A percentile compares a stretch with the other conserved stretches of the same genome.
Evolutionary conservation across 1,284 basidiomycete species (phyloP).

Genomic region (Cryptococcus neoformans): DNA sequence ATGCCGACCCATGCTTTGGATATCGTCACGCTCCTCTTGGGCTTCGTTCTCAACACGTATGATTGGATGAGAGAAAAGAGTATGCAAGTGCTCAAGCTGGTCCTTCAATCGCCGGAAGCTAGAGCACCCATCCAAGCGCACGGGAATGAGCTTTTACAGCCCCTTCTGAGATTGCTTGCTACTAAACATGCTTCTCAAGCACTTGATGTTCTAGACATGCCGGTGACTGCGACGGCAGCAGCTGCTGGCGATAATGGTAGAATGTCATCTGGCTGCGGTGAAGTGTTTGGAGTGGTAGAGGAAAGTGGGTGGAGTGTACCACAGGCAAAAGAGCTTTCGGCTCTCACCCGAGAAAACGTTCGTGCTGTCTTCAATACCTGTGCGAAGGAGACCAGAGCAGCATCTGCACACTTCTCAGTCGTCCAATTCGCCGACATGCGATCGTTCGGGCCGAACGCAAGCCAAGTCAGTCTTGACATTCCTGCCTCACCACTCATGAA

Average conservation of each 20-base stretch:
- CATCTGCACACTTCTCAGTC: conserved; percentile 47
- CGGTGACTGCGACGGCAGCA: conserved; percentile 67
- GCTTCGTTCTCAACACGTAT: conserved; percentile 79
- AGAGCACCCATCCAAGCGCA: conserved; percentile 68
- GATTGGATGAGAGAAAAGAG: conserved; percentile 77
- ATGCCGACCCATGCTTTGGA: conserved; percentile 62
- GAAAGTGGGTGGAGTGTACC: conserved; percentile 83
- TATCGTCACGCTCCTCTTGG: conserved; percentile 75
- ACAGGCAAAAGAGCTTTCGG: conserved; percentile 60
- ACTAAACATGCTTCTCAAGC: conserved; percentile 81
- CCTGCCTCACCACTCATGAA: conserved; percentile 39
- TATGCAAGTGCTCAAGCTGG: conserved; percentile 82
- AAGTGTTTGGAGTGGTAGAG: conserved; percentile 75
- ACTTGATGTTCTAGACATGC: conserved; percentile 87
- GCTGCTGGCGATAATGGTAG: conserved; percentile 66
- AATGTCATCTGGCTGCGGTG: conserved; percentile 38
- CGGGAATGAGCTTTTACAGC: conserved; percentile 85
- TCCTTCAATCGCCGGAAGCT: conserved; percentile 82
- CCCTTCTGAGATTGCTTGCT: conserved; percentile 77
- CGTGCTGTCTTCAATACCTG: conserved; percentile 79
- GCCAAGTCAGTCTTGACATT: conserved; percentile 18
- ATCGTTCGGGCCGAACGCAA: conserved; percentile 12
- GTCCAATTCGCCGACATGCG: conserved; percentile 45
- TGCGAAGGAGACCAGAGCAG: conserved; percentile 59
- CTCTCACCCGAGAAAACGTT: conserved; percentile 69